phyloP scores from a whole-genome alignment of 148 eudicot species.

The Vaccinium macrocarpon region DNA sequence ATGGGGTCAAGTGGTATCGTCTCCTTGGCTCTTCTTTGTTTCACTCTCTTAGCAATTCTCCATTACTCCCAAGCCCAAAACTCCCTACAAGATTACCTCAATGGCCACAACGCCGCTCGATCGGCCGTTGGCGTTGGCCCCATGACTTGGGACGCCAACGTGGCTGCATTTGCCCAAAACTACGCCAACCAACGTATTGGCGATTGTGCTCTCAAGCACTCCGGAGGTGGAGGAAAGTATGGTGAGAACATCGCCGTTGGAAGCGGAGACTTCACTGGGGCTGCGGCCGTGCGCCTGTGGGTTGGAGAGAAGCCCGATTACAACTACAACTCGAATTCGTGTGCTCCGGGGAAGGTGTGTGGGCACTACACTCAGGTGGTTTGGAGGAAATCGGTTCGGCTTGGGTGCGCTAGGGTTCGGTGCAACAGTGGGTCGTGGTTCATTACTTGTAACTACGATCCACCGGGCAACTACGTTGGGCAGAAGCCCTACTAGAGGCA shows the following conservation, averaged over 20 bases:
- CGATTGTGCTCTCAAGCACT: constrained; percentile 17
- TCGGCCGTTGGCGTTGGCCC: background rate
- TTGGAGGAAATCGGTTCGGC: constrained; percentile 17
- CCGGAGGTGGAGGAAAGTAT: constrained; percentile 9
- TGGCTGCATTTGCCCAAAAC: constrained; percentile 21
- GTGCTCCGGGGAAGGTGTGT: constrained; percentile 14
- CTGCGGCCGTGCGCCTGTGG: constrained; percentile 23
- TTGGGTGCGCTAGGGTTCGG: constrained; percentile 24
- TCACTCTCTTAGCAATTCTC: background rate
- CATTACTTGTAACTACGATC: constrained; percentile 22
- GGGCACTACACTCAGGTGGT: constrained; percentile 29
- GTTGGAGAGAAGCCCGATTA: constrained; percentile 16
- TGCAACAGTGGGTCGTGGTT: constrained; percentile 17
- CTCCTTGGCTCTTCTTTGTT: background rate
- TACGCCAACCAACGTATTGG: constrained; percentile 13
- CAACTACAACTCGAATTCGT: constrained; percentile 17
- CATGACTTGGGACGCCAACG: constrained; percentile 20
- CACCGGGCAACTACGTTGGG: constrained; percentile 16
- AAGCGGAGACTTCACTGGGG: constrained; percentile 14
- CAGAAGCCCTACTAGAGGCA: background rate
- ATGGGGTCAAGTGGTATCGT: background rate
- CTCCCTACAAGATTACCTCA: background rate
- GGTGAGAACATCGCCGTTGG: constrained; percentile 38
- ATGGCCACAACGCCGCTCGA: background rate
- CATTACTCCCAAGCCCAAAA: background rate